phyloP scores from a whole-genome alignment of 768 basidiomycete species.

The Naganishia vishniacii region DNA sequence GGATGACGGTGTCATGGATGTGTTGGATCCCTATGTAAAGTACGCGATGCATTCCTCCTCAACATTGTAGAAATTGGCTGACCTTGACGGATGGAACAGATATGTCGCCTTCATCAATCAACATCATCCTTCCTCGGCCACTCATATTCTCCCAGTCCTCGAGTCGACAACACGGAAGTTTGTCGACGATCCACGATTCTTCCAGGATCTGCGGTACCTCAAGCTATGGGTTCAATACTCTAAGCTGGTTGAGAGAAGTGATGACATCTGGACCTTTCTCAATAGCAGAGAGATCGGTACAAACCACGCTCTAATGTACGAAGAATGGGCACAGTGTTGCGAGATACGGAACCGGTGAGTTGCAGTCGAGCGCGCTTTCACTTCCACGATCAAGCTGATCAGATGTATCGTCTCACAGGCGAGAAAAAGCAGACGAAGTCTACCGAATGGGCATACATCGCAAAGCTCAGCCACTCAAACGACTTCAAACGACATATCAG shows the following conservation, averaged over 20 bases:
- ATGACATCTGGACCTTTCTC: constrained; percentile 77
- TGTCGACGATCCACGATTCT: constrained; percentile 71
- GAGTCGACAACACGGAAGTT: constrained; percentile 79
- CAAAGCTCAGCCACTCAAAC: constrained; percentile 72
- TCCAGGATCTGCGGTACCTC: constrained; percentile 77
- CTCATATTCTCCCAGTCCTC: constrained; percentile 70
- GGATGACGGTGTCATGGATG: constrained; percentile 68
- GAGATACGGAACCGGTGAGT: constrained; percentile 51
- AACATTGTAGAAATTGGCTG: neutral
- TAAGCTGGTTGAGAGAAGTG: constrained; percentile 65
- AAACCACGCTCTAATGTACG: constrained; percentile 73
- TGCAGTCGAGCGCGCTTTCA: constrained; percentile 43
- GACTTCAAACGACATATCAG: constrained; percentile 71
- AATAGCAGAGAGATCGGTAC: constrained; percentile 84
- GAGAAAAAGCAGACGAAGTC: constrained; percentile 66
- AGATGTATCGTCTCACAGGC: neutral
- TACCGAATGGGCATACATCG: constrained; percentile 77
- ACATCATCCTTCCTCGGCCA: constrained; percentile 70
- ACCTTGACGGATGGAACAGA: constrained; percentile 24
- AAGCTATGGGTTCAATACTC: constrained; percentile 88
- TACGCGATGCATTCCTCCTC: constrained; percentile 41
- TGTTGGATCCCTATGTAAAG: constrained; percentile 73
- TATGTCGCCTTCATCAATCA: constrained; percentile 83
- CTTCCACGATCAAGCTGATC: too few relatives aligned
- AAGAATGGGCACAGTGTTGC: constrained; percentile 77